Conservation (phyloP, 73 alveolate genomes). For the Breviolum minutum region DNA sequence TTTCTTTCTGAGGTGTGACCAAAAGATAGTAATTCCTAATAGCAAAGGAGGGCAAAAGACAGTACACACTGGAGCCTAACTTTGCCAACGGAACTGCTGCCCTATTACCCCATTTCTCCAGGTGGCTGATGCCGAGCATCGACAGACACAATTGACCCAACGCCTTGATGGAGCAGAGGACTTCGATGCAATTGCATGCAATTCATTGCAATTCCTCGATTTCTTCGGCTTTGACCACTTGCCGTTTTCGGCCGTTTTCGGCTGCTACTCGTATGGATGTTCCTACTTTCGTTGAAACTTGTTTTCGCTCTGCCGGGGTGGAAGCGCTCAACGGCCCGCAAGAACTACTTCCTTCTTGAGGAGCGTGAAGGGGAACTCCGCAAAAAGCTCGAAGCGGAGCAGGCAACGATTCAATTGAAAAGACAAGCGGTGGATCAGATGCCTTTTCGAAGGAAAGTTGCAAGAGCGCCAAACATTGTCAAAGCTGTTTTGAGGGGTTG, state of each 20-base stretch:
- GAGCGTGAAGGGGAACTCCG: conserved; percentile 29
- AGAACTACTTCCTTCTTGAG: neutral
- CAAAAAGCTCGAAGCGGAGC: neutral
- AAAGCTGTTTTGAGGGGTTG: no score
- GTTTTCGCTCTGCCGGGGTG: neutral
- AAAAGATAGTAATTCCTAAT: neutral
- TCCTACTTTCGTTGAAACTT: no score
- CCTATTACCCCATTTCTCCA: neutral
- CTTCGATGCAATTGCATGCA: neutral
- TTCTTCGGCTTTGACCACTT: neutral
- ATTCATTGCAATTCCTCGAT: neutral
- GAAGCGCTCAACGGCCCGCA: neutral
- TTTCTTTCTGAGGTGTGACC: neutral
- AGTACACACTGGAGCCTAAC: neutral
- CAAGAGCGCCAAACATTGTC: no score
- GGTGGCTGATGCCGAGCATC: conserved; percentile 12
- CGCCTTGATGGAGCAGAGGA: conserved; percentile 24
- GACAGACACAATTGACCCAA: neutral
- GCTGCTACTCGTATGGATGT: no score
- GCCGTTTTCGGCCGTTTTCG: no score
- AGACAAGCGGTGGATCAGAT: no score
- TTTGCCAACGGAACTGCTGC: neutral
- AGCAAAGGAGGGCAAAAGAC: neutral
- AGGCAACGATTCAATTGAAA: neutral
- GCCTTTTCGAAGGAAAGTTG: no score